Evolutionary conservation across 73 alveolate genomes (phyloP).

Genomic region (Stentor coeruleus): DNA sequence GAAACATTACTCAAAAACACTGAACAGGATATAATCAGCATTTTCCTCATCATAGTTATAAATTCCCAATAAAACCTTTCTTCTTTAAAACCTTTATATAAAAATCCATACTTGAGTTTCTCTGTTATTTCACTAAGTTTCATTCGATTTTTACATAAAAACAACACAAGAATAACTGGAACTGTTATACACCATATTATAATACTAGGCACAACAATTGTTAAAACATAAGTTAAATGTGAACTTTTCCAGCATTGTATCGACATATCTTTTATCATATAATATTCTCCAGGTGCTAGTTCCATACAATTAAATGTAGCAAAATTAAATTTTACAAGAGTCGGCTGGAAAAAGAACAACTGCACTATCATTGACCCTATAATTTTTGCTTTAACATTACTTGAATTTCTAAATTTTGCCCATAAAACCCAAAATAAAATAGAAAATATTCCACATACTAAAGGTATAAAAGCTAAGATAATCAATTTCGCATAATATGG

Average conservation of each 20-base stretch:
- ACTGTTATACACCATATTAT: not conserved
- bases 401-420: not conserved
- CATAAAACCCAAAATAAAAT: conserved; percentile 23
- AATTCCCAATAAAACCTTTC: conserved; percentile 1
- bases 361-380: not conserved
- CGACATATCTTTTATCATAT: not conserved
- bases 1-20: not conserved
- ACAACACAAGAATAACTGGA: not conserved
- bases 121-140: not conserved
- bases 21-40: not conserved
- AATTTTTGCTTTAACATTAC: not conserved
- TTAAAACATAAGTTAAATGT: not conserved
- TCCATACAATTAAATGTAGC: not conserved
- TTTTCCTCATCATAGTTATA: not conserved
- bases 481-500: conserved; percentile 34
- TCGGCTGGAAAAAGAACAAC: not conserved
- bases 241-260: not conserved
- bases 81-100: not conserved
- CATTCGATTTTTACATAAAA: not conserved
- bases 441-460: not conserved
- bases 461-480: conserved; percentile 28
- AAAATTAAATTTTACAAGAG: not conserved
- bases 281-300: not conserved
- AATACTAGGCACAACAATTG: not conserved
- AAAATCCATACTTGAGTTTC: not conserved